Evolutionary conservation across 148 eudicot genomes (phyloP).

Genomic region (Beta vulgaris): DNA sequence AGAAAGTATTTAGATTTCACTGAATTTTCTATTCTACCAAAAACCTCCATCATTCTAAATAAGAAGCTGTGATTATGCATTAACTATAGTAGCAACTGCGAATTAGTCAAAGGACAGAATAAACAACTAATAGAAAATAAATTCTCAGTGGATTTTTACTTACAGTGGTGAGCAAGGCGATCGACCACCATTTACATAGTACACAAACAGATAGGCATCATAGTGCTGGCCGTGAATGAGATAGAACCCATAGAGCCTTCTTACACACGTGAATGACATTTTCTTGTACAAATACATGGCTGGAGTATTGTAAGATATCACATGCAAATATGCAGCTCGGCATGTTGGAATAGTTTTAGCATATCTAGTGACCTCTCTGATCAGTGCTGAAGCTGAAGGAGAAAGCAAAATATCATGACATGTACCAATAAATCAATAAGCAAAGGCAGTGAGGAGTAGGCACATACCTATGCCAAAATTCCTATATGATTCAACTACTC

Average conservation of each 20-base stretch:
- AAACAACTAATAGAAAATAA: background rate
- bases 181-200: slow-evolving; percentile 85
- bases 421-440: slow-evolving; percentile 9
- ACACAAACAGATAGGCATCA: slow-evolving; percentile 86
- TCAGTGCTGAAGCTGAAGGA: slow-evolving; percentile 68
- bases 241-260: slow-evolving; percentile 74
- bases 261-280: slow-evolving; percentile 79
- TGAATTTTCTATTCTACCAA: no score
- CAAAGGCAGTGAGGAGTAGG: slow-evolving; percentile 2
- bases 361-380: slow-evolving; percentile 77
- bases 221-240: slow-evolving; percentile 73
- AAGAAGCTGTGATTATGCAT: no score
- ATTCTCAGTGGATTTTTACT: slow-evolving; percentile 33
- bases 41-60: no score
- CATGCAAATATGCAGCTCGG: slow-evolving; percentile 85
- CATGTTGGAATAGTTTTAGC: slow-evolving; percentile 67
- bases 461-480: slow-evolving; percentile 82
- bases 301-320: slow-evolving; percentile 81
- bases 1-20: no score
- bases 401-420: slow-evolving; percentile 2
- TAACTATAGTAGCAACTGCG: no score
- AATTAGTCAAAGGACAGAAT: background rate
- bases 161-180: slow-evolving; percentile 96
- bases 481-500: slow-evolving; percentile 86
- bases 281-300: slow-evolving; percentile 87